Evolutionary conservation across 495 filamentous ascomycete genomes (phyloP).

Genomic region (Mycothermus thermophilus): DNA sequence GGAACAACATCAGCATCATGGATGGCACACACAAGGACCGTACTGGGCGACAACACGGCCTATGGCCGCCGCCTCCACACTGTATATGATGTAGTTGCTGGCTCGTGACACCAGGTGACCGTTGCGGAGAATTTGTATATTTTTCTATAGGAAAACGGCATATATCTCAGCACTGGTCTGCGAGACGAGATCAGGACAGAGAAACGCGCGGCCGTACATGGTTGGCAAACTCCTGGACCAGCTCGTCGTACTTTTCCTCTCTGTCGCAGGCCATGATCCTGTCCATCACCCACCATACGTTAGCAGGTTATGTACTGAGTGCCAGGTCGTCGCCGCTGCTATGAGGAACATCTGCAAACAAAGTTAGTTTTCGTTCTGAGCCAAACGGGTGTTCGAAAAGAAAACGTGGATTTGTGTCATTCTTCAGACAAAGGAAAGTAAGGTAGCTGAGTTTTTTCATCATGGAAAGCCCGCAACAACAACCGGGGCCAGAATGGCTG

Average conservation of each 20-base stretch:
- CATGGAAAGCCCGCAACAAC: constrained; percentile 50
- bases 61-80: constrained; percentile 85
- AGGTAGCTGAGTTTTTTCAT: constrained; percentile 99
- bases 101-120: constrained; percentile 87
- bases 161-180: constrained; percentile 45
- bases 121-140: constrained; percentile 70
- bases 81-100: constrained; percentile 97
- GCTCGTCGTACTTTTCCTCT: constrained; percentile 63
- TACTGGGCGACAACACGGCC: constrained; percentile 70
- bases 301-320: too few relatives aligned
- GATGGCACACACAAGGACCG: constrained; percentile 77
- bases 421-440: constrained; percentile 69
- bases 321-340: too few relatives aligned
- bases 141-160: constrained; percentile 42
- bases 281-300: too few relatives aligned
- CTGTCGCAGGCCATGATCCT: constrained; percentile 93
- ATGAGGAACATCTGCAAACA: too few relatives aligned
- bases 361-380: too few relatives aligned
- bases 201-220: constrained; percentile 40
- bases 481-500: constrained; percentile 27
- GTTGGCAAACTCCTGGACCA: constrained; percentile 65
- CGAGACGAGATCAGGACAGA: constrained; percentile 17
- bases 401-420: constrained; percentile 5
- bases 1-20: too few relatives aligned
- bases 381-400: too few relatives aligned